Evolutionary conservation across 2,329 filamentous ascomycete species (phyloP), one percentile per base, ranked within the genome.

Genomic region (Alternaria burnsii): DNA sequence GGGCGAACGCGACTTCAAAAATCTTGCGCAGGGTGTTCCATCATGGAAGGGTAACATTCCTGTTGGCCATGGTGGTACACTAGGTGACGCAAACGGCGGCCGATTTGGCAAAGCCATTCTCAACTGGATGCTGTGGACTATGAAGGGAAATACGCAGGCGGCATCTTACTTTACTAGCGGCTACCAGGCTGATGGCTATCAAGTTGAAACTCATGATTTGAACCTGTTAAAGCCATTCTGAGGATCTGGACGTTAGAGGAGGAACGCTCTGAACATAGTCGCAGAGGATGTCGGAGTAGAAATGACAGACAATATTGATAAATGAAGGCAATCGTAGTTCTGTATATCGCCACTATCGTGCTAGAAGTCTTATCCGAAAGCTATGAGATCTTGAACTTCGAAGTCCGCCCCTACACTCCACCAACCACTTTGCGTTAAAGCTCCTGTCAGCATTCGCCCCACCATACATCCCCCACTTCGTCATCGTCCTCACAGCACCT

Each of bases 31-130:
- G 4, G 63, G 60, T 14, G 54, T 56, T 5, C 68, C 67, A 1
- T 36, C 52, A 0, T 71, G 65, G 67, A 71, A 70, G 26, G 68
- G 68, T 2, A 71, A 71, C 58, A 50, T 70, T n/a, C 44, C 48
- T 22, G 65, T 71, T 20, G 68, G 68, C 28, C 65, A 71, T 36
- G 66, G 67, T 5, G 68, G 62, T 18, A 65, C 67, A 12, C 50
- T 59, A 6, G 44, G 34, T 18, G 60, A 67, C 16, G 34, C 42
- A 4, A 67, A 69, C 43, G 67, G 65, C 16, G 68, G 68, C 16
- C 50, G 36, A 16, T 66, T 69, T 14, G 68, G 61, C n/a, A 65
- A 59, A 26, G 60, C 55, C 1, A 66, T 58, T 22, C 38, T 58
- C 0, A 60, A 62, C 12, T 71, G 60, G 58, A 32, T 69, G 47